Conservation (phyloP, 129 eudicot genomes). For the Heracleum sosnowskyi region DNA sequence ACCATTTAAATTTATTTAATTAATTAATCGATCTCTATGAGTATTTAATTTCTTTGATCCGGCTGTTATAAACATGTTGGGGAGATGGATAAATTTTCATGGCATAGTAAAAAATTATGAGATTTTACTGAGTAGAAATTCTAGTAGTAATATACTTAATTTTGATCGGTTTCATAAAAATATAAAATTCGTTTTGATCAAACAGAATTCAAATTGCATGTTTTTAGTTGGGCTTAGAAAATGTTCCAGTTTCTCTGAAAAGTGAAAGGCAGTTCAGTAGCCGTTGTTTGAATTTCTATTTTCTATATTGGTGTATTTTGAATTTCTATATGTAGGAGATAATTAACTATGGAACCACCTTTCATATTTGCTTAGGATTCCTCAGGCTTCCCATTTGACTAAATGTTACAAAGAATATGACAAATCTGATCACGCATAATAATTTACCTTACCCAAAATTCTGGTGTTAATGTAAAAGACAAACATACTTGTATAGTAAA, state of each 20-base stretch:
- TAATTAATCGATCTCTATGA: too few species aligned
- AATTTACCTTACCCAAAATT: background rate
- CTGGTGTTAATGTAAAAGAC: background rate
- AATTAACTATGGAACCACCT: background rate
- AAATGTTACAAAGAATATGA: conserved; percentile 12
- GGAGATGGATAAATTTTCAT: too few species aligned
- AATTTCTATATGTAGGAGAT: background rate
- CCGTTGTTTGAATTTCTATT: background rate
- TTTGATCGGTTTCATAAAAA: too few species aligned
- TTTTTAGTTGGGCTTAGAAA: background rate
- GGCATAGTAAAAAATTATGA: too few species aligned
- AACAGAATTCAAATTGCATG: background rate
- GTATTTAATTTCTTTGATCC: too few species aligned
- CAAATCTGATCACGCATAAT: background rate
- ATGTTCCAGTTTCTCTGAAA: background rate
- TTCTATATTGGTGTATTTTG: background rate
- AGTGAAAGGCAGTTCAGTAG: background rate
- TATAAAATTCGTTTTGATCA: too few species aligned
- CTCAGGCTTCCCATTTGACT: conserved; percentile 4
- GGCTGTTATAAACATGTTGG: too few species aligned
- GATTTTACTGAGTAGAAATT: too few species aligned
- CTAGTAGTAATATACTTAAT: too few species aligned
- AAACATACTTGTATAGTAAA: background rate
- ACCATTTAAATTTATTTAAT: too few species aligned
- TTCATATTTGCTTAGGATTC: background rate